Percentiles rank a stretch among this genome's conserved stretches.
Evolutionary conservation across 495 filamentous ascomycete genomes (phyloP).

Genomic region (Penicillium macrosclerotiorum): DNA sequence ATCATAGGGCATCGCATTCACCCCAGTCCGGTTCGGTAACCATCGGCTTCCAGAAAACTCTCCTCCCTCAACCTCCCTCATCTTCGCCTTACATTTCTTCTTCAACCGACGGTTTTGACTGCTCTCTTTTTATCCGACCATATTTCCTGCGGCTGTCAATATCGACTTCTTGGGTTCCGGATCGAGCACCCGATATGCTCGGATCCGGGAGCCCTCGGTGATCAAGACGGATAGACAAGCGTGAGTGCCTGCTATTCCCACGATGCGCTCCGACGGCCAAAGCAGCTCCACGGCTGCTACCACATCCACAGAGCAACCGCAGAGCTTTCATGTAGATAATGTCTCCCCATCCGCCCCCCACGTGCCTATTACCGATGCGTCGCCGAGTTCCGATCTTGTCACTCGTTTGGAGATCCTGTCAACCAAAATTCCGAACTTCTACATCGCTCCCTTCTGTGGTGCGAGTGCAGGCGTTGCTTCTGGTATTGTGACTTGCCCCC

Average conservation of each 20-base stretch:
- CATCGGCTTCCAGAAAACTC: slow-evolving; percentile 26
- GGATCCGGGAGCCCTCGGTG: slow-evolving; percentile 46
- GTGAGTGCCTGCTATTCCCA: slow-evolving; percentile 36
- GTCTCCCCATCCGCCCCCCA: slow-evolving; percentile 20
- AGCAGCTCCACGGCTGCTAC: slow-evolving; percentile 31
- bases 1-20: slow-evolving; percentile 31
- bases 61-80: slow-evolving; percentile 11
- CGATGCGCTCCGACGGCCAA: slow-evolving; percentile 39
- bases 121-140: slow-evolving; percentile 4
- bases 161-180: slow-evolving; percentile 40
- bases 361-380: slow-evolving; percentile 12
- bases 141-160: slow-evolving; percentile 17
- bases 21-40: slow-evolving; percentile 29
- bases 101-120: neutral
- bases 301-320: slow-evolving; percentile 28
- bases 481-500: slow-evolving; percentile 90
- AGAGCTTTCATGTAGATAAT: slow-evolving; percentile 20
- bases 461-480: slow-evolving; percentile 87
- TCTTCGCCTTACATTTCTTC: neutral
- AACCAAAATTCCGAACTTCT: slow-evolving; percentile 48
- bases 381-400: slow-evolving; percentile 35
- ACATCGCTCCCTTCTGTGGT: slow-evolving; percentile 69
- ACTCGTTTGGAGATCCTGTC: slow-evolving; percentile 56
- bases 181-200: slow-evolving; percentile 50
- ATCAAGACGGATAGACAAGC: slow-evolving; percentile 39